A percentile compares a stretch with the other conserved stretches of the same genome.
Conservation (phyloP, 202 grass and related monocot genomes). For the Cymbopogon flexuosus region DNA sequence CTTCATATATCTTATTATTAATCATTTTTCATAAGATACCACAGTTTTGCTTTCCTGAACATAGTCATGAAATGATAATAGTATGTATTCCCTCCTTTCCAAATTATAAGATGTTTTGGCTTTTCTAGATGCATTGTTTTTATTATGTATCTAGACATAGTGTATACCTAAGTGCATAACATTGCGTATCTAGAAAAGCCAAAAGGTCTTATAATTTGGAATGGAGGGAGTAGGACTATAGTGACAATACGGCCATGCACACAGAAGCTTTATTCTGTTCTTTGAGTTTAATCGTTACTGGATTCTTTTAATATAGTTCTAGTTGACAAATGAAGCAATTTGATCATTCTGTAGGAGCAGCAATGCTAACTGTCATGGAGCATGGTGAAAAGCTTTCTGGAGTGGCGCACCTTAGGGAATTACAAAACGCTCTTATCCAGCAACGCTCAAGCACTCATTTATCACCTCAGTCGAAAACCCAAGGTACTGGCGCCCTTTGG, state of each 20-base stretch:
- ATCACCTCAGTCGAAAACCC: conserved; percentile 49
- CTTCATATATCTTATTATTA: conserved; percentile 12
- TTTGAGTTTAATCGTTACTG: not conserved
- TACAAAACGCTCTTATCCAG: conserved; percentile 74
- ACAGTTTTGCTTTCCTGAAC: not conserved
- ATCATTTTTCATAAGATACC: conserved; percentile 6
- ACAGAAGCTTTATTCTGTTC: conserved; percentile 2
- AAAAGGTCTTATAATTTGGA: not conserved
- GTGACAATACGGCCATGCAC: not conserved
- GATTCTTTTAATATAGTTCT: conserved; percentile 20
- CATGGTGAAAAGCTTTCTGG: conserved; percentile 94
- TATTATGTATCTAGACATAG: not conserved
- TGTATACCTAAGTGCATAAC: not conserved
- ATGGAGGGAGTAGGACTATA: not conserved
- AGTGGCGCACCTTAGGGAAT: conserved; percentile 83
- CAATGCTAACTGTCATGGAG: conserved; percentile 89
- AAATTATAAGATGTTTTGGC: not conserved
- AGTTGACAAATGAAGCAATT: conserved; percentile 1
- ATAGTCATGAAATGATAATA: not conserved
- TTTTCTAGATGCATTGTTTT: not conserved
- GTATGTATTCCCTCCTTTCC: not conserved
- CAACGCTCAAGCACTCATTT: conserved; percentile 40
- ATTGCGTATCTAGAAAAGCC: not conserved
- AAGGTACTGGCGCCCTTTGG: conserved; percentile 67
- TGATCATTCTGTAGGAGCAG: conserved; percentile 49